Conservation (phyloP, 306 rosid species). For the Albizia julibrissin region DNA sequence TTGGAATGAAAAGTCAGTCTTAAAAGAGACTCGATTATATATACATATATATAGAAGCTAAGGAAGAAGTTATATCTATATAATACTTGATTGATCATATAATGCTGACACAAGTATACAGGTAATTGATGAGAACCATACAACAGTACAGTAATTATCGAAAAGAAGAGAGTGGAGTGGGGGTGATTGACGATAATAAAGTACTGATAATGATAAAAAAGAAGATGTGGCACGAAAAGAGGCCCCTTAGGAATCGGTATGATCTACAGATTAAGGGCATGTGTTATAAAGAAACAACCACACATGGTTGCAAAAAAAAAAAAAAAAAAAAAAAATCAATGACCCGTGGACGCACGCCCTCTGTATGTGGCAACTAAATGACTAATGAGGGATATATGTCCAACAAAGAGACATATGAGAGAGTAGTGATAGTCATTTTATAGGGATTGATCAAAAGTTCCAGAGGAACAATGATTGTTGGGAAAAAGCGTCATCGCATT, state of each 20-base stretch:
- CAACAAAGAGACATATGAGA: neutral
- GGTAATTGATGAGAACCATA: neutral
- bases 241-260: neutral
- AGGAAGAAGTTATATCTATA: neutral
- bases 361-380: neutral
- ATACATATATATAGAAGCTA: neutral
- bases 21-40: neutral
- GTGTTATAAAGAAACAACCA: neutral
- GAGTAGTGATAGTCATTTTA: neutral
- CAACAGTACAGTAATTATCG: slow-evolving; percentile 3
- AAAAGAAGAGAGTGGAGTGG: neutral
- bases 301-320: slow-evolving; percentile 24
- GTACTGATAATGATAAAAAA: neutral
- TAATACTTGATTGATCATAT: neutral
- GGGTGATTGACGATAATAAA: neutral
- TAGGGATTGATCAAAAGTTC: slow-evolving; percentile 47
- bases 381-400: neutral
- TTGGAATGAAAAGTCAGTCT: neutral
- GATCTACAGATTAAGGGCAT: neutral
- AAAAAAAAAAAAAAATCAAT: slow-evolving; percentile 27
- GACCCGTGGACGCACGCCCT: neutral
- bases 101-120: neutral
- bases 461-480: slow-evolving; percentile 58
- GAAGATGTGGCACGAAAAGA: neutral
- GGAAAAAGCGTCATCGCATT: slow-evolving; percentile 36